phyloP scores from a whole-genome alignment of 371 early-diverging fungal species.

The Actinomortierella wolfii region DNA sequence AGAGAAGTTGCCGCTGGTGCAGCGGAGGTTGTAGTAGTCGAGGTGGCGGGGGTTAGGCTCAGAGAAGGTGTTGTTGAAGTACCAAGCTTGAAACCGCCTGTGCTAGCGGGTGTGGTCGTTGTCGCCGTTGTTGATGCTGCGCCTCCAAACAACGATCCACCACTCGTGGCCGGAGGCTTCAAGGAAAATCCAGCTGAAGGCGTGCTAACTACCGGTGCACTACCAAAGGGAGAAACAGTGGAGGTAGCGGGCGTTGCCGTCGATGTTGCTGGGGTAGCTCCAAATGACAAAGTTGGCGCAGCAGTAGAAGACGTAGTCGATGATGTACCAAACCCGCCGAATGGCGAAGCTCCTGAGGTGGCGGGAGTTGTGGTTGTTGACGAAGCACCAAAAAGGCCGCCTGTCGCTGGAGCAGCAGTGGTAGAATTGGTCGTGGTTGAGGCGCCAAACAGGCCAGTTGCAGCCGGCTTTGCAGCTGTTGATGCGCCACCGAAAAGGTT shows the following conservation, averaged over 20 bases:
- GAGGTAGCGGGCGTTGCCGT: slow-evolving; percentile 18
- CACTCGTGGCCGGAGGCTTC: too few relatives aligned
- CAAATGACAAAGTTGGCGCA: slow-evolving; percentile 10
- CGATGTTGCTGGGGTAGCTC: slow-evolving; percentile 9
- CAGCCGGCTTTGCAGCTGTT: neutral
- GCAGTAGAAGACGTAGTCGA: slow-evolving; percentile 7
- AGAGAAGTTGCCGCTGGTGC: slow-evolving; percentile 21
- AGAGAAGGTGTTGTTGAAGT: too few relatives aligned
- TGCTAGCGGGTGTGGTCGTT: too few relatives aligned
- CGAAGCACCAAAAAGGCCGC: neutral
- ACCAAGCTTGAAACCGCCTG: too few relatives aligned
- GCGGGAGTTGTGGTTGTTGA: slow-evolving; percentile 2
- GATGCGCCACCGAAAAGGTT: neutral
- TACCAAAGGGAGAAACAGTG: slow-evolving; percentile 18
- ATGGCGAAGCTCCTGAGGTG: neutral
- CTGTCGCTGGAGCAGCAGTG: slow-evolving; percentile 12
- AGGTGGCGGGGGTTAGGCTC: slow-evolving; percentile 4
- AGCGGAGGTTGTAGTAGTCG: slow-evolving; percentile 28
- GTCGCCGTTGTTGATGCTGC: too few relatives aligned
- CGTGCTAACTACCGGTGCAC: too few relatives aligned
- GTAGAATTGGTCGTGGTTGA: neutral
- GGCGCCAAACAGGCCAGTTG: neutral
- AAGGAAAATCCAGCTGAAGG: too few relatives aligned
- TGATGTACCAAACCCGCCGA: slow-evolving; percentile 4
- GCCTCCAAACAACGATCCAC: too few relatives aligned